Base-by-base conservation (phyloP, 2,329 filamentous ascomycete genomes). In the Fusarium tricinctum region DNA sequence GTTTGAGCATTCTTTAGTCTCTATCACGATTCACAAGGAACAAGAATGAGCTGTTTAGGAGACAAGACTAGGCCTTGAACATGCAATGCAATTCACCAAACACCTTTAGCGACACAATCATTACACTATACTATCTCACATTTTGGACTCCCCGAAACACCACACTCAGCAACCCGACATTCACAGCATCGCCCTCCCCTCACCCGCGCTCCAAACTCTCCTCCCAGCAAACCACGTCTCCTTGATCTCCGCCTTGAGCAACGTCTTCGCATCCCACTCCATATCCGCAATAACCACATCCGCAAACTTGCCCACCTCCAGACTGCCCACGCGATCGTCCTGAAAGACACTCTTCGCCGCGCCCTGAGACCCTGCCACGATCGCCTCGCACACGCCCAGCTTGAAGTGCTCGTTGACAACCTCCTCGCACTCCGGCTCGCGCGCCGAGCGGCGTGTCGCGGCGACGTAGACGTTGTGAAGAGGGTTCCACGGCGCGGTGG, bases 401-500 rank as follows among this genome's bases (percentile, higher is more conserved):
- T 79, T 80, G 70, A 86, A 88, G 22, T 86, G 77, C 42, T 80
- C 80, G 61, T 88, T 88, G 4, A 87, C 81, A 1, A 79, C 78
- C 38, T 77, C 77, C 19, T 79, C 75, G 17, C 71, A 68, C 6
- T 78, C 77, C 0, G 82, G 82, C 64, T 87, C 81, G 14, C 84
- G 74, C 5, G 86, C 85, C 0, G 84, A 86, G 30, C 81, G 80
- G 23, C 87, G 79, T 19, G 85, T 89, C 3, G 85, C 83, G 0
- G 85, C 86, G 3, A 87, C 81, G 69, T 88, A 88, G 17, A 87
- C 66, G 65, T 89, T 89, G 17, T 78, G 79, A 39, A 88, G 73
- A 8, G 85, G 81, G 13, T 78, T 76, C 75, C 85, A 83, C 0
- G 86, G 86, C 2, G 87, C 86, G 0, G 87, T 89, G 0, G 87